Percentiles rank a stretch among this genome's conserved stretches.
Conservation (phyloP, 306 rosid genomes). For the Castanea sativa region DNA sequence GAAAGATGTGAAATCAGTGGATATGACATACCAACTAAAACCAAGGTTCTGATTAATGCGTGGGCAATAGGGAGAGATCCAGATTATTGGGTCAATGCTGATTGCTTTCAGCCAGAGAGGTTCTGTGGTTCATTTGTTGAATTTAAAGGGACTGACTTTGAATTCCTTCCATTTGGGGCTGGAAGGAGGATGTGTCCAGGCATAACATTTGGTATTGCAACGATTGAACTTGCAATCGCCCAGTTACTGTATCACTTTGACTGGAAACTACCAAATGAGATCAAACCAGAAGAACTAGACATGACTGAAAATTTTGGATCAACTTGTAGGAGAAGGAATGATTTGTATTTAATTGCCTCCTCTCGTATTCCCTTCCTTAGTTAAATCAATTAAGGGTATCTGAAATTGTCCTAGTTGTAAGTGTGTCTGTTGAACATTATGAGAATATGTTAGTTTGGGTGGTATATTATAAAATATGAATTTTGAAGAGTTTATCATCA, state of each 20-base stretch:
- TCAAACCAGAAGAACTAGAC: slow-evolving; percentile 31
- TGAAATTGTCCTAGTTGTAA: no score
- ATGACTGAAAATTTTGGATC: slow-evolving; percentile 15
- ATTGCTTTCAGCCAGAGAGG: slow-evolving; percentile 34
- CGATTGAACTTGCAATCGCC: slow-evolving; percentile 23
- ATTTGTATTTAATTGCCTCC: slow-evolving; percentile 20
- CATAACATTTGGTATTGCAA: slow-evolving; percentile 22
- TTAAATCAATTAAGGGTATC: not conserved
- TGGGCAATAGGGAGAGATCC: slow-evolving; percentile 7
- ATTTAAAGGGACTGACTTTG: slow-evolving; percentile 25
- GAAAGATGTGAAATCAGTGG: slow-evolving; percentile 20
- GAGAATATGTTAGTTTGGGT: no score
- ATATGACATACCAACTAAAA: not conserved
- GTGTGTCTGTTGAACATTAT: no score
- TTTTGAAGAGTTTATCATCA: no score
- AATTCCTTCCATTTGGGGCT: slow-evolving; percentile 23
- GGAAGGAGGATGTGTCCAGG: slow-evolving; percentile 41
- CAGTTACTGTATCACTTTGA: slow-evolving; percentile 9
- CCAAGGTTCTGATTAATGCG: not conserved
- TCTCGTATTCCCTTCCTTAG: not conserved
- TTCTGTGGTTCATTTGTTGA: slow-evolving; percentile 14
- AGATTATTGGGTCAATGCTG: slow-evolving; percentile 28
- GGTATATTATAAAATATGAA: no score
- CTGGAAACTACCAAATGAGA: slow-evolving; percentile 30
- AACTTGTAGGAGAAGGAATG: not conserved